phyloP scores from a whole-genome alignment of 305 asterid species.

The Rubia tinctorum region DNA sequence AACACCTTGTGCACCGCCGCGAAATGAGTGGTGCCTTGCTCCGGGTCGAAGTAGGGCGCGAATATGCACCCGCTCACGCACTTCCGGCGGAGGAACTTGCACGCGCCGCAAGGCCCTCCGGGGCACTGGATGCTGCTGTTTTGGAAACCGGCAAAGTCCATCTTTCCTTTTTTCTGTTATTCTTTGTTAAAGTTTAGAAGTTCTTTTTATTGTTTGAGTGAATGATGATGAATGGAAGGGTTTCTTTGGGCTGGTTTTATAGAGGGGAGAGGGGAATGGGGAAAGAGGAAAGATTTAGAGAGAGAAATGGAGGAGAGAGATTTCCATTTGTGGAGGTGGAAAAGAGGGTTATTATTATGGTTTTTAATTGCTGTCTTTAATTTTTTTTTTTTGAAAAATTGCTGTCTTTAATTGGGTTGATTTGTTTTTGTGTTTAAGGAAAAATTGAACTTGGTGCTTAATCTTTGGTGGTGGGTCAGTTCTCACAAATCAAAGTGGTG shows the following conservation, averaged over 20 bases:
- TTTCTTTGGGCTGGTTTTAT: not conserved
- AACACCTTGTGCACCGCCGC: conserved; percentile 94
- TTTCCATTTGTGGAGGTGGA: conserved; percentile 9
- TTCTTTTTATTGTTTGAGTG: not conserved
- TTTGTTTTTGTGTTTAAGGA: not conserved
- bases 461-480: conserved; percentile 38
- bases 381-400: too few species aligned
- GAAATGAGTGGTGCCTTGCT: conserved; percentile 79
- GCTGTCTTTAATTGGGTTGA: too few species aligned
- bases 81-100: conserved; percentile 86
- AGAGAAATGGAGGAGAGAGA: conserved; percentile 14
- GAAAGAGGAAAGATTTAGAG: conserved; percentile 18
- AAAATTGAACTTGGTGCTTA: conserved; percentile 8
- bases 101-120: conserved; percentile 76
- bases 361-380: not conserved
- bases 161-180: not conserved
- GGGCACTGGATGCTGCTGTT: not conserved
- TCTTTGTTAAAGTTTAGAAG: not conserved
- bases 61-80: conserved; percentile 73
- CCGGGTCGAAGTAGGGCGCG: conserved; percentile 85
- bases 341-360: not conserved
- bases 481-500: not conserved
- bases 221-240: not conserved
- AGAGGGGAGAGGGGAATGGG: not conserved
- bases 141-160: not conserved